Evolutionary conservation across 2,329 filamentous ascomycete genomes (phyloP).

Genomic region (Sclerotinia spermophila): DNA sequence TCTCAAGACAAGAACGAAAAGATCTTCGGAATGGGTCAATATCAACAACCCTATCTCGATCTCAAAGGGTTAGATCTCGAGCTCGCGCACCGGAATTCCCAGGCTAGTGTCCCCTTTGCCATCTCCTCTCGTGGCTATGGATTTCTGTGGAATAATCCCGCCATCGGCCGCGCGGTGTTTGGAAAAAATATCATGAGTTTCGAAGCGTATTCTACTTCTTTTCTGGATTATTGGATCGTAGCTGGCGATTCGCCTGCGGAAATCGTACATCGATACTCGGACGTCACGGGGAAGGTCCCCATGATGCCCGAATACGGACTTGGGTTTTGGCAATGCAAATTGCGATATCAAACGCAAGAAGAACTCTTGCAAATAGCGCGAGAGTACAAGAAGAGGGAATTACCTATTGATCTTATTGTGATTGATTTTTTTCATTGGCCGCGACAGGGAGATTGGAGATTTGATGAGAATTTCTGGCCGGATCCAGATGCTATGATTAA

Average conservation of each 20-base stretch:
- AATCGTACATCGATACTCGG: slow-evolving; percentile 54
- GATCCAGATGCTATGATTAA: slow-evolving; percentile 61
- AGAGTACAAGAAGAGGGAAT: slow-evolving; percentile 51
- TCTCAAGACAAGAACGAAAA: slow-evolving; percentile 52
- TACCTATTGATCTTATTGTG: slow-evolving; percentile 64
- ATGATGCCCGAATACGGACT: slow-evolving; percentile 68
- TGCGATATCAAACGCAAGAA: slow-evolving; percentile 63
- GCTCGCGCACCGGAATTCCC: slow-evolving; percentile 63
- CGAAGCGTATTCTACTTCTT: slow-evolving; percentile 55
- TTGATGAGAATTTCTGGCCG: slow-evolving; percentile 62
- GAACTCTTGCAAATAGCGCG: slow-evolving; percentile 57
- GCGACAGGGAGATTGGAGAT: slow-evolving; percentile 64
- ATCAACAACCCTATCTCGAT: slow-evolving; percentile 61
- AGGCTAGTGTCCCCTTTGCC: slow-evolving; percentile 61
- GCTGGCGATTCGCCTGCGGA: slow-evolving; percentile 52
- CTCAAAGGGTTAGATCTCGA: slow-evolving; percentile 61
- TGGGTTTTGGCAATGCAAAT: slow-evolving; percentile 66
- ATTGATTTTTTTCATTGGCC: slow-evolving; percentile 68
- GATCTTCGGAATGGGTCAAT: slow-evolving; percentile 68
- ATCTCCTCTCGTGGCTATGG: slow-evolving; percentile 59
- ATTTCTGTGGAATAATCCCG: slow-evolving; percentile 64
- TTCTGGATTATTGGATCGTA: slow-evolving; percentile 63
- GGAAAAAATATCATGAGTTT: slow-evolving; percentile 60
- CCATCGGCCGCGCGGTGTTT: slow-evolving; percentile 56
- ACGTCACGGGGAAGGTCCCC: slow-evolving; percentile 55